Percentiles rank a stretch among this genome's conserved stretches.
These are phyloP conservation scores for Claviceps lovelessii DNA, from an alignment of 2,329 filamentous ascomycete species.

Conservation along the genomic window DNA sequence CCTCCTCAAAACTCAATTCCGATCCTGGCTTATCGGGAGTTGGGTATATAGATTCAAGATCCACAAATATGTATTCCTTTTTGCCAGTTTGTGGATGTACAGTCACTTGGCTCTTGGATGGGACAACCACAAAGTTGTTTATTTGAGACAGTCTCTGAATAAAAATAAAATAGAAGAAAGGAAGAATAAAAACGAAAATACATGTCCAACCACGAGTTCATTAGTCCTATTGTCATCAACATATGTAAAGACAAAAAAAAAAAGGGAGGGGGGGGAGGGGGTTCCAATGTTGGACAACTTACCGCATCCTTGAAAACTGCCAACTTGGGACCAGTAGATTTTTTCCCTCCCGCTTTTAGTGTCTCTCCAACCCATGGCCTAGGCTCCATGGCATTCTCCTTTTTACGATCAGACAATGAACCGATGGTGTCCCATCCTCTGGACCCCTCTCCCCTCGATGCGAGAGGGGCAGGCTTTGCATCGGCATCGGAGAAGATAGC, in stretches of 20 bases:
- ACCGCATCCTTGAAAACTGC: constrained; percentile 92
- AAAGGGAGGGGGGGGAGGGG: too few species aligned
- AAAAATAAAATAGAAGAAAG: not conserved
- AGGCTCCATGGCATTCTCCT: constrained; percentile 78
- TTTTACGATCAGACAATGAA: constrained; percentile 73
- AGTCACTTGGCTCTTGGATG: constrained; percentile 62
- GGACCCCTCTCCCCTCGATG: constrained; percentile 35
- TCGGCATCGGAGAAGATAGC: constrained; percentile 78
- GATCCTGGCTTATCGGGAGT: constrained; percentile 53
- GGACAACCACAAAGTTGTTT: constrained; percentile 53
- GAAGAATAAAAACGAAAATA: constrained; percentile 10
- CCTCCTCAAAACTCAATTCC: constrained; percentile 83
- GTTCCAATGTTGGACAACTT: constrained; percentile 17
- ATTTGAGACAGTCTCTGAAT: constrained; percentile 45
- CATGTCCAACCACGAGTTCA: constrained; percentile 37
- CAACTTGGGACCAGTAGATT: constrained; percentile 62
- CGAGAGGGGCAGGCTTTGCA: constrained; percentile 41
- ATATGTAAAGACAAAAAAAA: constrained; percentile 29
- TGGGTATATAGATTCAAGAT: constrained; percentile 75
- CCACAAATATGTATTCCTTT: constrained; percentile 74
- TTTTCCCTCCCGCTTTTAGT: constrained; percentile 73
- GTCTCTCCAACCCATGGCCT: constrained; percentile 90
- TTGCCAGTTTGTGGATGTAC: constrained; percentile 71
- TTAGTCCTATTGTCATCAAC: constrained; percentile 98
- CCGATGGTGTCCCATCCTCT: constrained; percentile 90